Conservation (phyloP, 345 rosid genomes). For the Psidium friedrichsthalianum region DNA sequence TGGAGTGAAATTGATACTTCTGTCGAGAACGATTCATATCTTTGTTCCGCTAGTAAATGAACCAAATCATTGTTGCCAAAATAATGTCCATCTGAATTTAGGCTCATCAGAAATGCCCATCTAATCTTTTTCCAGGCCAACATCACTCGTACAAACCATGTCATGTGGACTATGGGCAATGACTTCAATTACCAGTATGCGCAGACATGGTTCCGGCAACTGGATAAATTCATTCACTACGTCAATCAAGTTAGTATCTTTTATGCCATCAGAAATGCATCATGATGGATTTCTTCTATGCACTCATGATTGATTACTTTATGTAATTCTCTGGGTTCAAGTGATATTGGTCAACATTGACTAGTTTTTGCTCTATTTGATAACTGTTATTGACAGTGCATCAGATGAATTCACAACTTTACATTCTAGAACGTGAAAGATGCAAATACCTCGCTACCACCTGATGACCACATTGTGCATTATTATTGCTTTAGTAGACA, state of each 20-base stretch:
- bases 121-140: constrained; percentile 54
- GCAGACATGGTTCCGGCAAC: constrained; percentile 73
- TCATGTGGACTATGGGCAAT: constrained; percentile 97
- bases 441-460: not conserved
- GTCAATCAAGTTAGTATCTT: constrained; percentile 62
- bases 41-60: not conserved
- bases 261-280: not conserved
- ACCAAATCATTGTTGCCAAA: not conserved
- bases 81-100: not conserved
- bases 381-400: not conserved
- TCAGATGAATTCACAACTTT: not conserved
- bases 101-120: not conserved
- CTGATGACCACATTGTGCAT: not conserved
- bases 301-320: not conserved
- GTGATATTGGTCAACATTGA: not conserved
- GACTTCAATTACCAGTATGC: constrained; percentile 97
- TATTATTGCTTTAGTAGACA: not conserved
- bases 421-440: not conserved
- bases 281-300: not conserved
- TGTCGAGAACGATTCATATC: not conserved
- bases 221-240: constrained; percentile 96
- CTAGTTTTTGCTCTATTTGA: not conserved
- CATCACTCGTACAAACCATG: constrained; percentile 77
- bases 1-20: not conserved
- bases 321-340: not conserved